These are phyloP conservation scores for Basidiobolus meristosporus DNA, from an alignment of 371 early-diverging fungal genomes.

Conservation along the genomic window DNA sequence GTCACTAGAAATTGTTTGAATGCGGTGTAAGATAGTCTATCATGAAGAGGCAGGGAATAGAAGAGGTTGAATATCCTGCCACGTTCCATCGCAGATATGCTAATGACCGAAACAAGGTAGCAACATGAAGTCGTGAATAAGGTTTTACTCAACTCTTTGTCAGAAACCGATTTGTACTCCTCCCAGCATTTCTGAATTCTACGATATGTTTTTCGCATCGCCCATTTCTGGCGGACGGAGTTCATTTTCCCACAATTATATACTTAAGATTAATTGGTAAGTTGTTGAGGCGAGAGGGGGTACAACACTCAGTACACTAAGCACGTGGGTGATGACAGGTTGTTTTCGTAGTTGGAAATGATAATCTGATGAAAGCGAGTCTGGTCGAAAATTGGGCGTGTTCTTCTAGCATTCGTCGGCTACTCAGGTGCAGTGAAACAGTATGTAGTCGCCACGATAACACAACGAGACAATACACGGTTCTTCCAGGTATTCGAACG, in stretches of 20 bases:
- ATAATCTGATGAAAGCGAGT: too few species aligned
- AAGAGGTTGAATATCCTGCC: background rate
- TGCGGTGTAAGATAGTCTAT: background rate
- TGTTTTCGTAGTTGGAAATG: too few species aligned
- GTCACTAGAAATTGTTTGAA: slow-evolving; percentile 6
- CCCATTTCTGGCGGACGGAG: slow-evolving; percentile 20
- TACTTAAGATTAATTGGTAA: slow-evolving; percentile 5
- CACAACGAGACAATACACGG: too few species aligned
- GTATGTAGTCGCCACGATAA: too few species aligned
- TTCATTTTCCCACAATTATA: slow-evolving; percentile 14
- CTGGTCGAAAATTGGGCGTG: too few species aligned
- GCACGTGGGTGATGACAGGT: too few species aligned
- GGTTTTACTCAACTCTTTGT: slow-evolving; percentile 9
- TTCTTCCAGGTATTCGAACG: too few species aligned
- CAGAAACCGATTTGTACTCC: slow-evolving; percentile 9
- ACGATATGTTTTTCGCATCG: slow-evolving; percentile 15
- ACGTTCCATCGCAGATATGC: background rate
- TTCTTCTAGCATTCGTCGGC: too few species aligned
- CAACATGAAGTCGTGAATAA: background rate
- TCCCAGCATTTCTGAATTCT: slow-evolving; percentile 12
- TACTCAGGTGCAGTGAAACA: too few species aligned
- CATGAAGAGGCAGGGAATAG: background rate
- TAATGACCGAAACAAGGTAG: too few species aligned
- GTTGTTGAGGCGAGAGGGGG: too few species aligned
- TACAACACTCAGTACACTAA: too few species aligned